These are phyloP conservation scores for Lanmaoa rubissima DNA, from an alignment of 768 basidiomycete species.

Conservation along the genomic window DNA sequence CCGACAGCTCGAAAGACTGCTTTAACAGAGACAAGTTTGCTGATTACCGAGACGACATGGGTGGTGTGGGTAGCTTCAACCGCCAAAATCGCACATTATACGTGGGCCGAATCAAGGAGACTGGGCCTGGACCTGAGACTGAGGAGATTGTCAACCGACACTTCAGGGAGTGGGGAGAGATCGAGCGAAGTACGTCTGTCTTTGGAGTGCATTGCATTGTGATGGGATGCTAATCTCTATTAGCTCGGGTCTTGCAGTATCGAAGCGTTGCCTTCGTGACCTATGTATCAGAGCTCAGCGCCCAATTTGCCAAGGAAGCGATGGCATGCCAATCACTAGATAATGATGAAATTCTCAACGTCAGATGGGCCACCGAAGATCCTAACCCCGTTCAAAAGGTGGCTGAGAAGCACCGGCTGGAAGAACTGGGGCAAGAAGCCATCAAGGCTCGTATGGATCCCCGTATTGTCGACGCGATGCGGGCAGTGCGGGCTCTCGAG, in stretches of 20 bases:
- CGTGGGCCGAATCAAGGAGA: conserved; percentile 92
- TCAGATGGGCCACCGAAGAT: conserved; percentile 99
- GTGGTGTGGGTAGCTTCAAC: conserved; percentile 96
- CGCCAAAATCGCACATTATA: conserved; percentile 93
- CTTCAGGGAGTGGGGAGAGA: conserved; percentile 94
- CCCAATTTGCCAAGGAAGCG: conserved; percentile 96
- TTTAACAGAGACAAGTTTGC: conserved; percentile 97
- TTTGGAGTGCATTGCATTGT: not conserved
- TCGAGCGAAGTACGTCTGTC: conserved; percentile 75
- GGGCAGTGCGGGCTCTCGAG: conserved; percentile 83
- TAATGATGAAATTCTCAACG: conserved; percentile 96
- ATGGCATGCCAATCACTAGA: conserved; percentile 99
- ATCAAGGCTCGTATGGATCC: conserved; percentile 86
- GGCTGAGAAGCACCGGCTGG: conserved; percentile 78
- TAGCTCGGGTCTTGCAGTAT: conserved; percentile 89
- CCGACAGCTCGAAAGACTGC: conserved; percentile 94
- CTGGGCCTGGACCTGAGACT: conserved; percentile 82
- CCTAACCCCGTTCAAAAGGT: conserved; percentile 92
- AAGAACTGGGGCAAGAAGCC: conserved; percentile 82
- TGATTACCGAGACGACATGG: conserved; percentile 99
- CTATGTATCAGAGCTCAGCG: conserved; percentile 80
- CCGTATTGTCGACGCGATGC: conserved; percentile 84
- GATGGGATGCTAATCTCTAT: conserved; percentile 6
- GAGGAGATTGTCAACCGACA: conserved; percentile 89
- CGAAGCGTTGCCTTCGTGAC: conserved; percentile 98